A percentile compares a stretch with the other conserved stretches of the same genome.
These are phyloP conservation scores for Fusarium haematococcum DNA, from an alignment of 2,329 filamentous ascomycete species.

Conservation along the genomic window DNA sequence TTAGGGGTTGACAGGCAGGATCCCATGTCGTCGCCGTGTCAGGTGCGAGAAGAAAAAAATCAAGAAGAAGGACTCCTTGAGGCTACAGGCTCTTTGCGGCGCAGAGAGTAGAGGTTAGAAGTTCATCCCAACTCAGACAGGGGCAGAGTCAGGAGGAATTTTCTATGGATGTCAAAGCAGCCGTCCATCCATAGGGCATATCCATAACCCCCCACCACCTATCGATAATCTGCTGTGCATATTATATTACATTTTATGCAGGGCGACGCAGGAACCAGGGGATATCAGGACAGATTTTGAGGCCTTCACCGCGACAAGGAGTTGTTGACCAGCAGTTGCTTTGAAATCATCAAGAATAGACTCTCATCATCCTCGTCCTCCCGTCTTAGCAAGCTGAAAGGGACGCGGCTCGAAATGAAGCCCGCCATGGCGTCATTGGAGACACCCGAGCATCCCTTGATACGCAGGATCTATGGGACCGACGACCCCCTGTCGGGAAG, in stretches of 20 bases:
- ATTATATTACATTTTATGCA: conserved; percentile 28
- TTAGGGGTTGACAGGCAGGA: not conserved
- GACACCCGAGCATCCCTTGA: conserved; percentile 28
- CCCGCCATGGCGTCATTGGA: conserved; percentile 30
- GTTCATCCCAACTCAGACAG: conserved; percentile 36
- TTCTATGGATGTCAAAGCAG: not conserved
- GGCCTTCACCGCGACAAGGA: conserved; percentile 18
- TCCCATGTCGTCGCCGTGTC: not conserved
- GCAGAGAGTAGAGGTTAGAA: conserved; percentile 13
- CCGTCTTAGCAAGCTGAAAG: not conserved
- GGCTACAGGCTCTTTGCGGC: not conserved
- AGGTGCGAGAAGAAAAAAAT: not conserved
- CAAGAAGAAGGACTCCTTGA: not conserved
- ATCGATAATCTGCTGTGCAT: conserved; percentile 18
- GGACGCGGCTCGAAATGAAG: conserved; percentile 27
- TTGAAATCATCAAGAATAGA: not conserved
- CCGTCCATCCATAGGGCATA: not conserved
- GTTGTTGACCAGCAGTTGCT: not conserved
- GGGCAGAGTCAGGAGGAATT: conserved; percentile 29
- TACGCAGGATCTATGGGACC: conserved; percentile 22
- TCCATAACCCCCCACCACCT: not conserved
- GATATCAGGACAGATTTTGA: conserved; percentile 1
- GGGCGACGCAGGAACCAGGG: conserved; percentile 13
- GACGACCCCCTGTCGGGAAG: conserved; percentile 27
- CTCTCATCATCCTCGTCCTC: not conserved